Base-by-base conservation (phyloP, 2,329 filamentous ascomycete genomes). In the Hypoxylon sp. region DNA sequence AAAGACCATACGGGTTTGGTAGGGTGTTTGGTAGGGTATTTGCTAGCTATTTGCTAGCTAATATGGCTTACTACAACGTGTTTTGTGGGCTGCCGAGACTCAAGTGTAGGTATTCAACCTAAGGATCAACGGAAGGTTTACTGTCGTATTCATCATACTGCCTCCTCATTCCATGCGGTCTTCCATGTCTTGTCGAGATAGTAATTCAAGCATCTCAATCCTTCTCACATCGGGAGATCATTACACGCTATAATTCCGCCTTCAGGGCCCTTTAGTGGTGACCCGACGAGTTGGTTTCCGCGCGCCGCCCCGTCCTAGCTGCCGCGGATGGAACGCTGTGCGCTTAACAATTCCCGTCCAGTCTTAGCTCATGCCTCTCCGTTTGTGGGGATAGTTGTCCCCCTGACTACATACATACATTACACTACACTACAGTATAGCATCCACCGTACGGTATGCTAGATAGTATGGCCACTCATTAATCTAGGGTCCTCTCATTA, bases 321-420 rank as follows among this genome's bases (percentile, higher is more conserved):
- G 72, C 74, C 67, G 59, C 70, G 47, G 63, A 72, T 72, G 63
- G 60, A 60, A 72, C 67, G 61, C 69, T 72, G 59, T 66, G 63
- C 73, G 74, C 72, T 73, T 74, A 73, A 70, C 55, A 69, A 71
- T 74, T 60, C 73, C 74, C 51, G 60, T 75, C 73, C 69, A 14
- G 72, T 71, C 61, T 58, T 74, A 75, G 71, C 44, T 37, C 26
- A 37, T 48, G 51, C 33, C 50, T 54, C 48, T 52, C 48, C 57
- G 50, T 59, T 59, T 59, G 60, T 57, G 60, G 59, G 59, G 63
- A 31, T 31, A 57, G 62, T n/a, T 52, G 48, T 44, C 52, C 48
- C 62, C 58, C 33, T 61, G n/a, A 35, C 42, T 31, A 31, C 6
- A 22, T 31, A 31, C 6, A 22, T 6, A 26, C 26, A 4, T 2